Conservation (phyloP, 1,139 yeast genomes). For the Yamadazyma conglobata region DNA sequence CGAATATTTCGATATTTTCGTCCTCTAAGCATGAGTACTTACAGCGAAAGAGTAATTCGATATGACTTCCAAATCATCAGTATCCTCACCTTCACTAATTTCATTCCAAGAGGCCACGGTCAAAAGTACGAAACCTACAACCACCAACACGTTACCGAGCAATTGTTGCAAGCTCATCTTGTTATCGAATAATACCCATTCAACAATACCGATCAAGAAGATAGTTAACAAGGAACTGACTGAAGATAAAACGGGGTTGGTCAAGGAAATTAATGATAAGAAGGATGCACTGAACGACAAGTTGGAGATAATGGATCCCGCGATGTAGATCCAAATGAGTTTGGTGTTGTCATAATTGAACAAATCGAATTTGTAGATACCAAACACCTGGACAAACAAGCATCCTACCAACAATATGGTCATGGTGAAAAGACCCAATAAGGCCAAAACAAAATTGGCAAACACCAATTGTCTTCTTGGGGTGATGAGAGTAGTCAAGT, state of each 20-base stretch:
- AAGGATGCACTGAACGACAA: constrained; percentile 70
- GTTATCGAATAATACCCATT: constrained; percentile 68
- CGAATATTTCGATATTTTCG: no score
- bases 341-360: constrained; percentile 42
- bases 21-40: constrained; percentile 18
- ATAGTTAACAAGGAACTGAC: constrained; percentile 80
- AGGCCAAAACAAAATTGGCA: constrained; percentile 47
- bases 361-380: constrained; percentile 56
- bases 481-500: constrained; percentile 39
- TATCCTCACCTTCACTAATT: constrained; percentile 58
- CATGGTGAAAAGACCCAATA: constrained; percentile 60
- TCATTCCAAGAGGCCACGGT: constrained; percentile 76
- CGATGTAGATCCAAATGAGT: constrained; percentile 42
- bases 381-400: constrained; percentile 49
- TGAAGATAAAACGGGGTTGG: constrained; percentile 81
- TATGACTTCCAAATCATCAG: constrained; percentile 48
- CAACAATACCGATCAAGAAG: constrained; percentile 73
- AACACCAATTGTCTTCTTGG: constrained; percentile 48
- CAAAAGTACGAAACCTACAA: constrained; percentile 65
- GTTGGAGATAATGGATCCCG: constrained; percentile 57
- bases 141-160: constrained; percentile 54
- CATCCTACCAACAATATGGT: constrained; percentile 47
- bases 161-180: constrained; percentile 46
- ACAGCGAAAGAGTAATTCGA: constrained; percentile 45
- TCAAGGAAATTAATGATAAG: constrained; percentile 74